Percentiles rank a stretch among this genome's conserved stretches.
These are phyloP conservation scores for Colletotrichum lini DNA, from an alignment of 2,329 filamentous ascomycete species.

Conservation along the genomic window DNA sequence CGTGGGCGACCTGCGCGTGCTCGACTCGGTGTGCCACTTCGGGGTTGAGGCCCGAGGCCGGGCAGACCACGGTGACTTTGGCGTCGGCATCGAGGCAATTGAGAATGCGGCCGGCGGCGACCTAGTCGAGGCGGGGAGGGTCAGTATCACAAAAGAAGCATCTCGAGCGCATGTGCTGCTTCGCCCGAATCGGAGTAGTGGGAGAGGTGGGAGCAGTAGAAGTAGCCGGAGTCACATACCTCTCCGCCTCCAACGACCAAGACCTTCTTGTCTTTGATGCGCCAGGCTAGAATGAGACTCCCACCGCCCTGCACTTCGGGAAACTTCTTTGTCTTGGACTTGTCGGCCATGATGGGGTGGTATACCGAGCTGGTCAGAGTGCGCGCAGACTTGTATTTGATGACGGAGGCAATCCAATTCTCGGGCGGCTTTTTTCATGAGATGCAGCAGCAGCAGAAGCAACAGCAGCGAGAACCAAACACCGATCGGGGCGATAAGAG, in stretches of 20 bases:
- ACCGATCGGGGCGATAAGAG: conserved; percentile 24
- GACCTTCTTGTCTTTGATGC: conserved; percentile 89
- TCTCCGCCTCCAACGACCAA: conserved; percentile 97
- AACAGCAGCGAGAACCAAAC: neutral
- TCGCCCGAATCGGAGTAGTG: neutral
- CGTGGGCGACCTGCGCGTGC: conserved; percentile 81
- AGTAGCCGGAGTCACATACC: conserved; percentile 65
- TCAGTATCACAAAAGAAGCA: conserved; percentile 5
- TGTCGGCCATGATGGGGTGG: conserved; percentile 34
- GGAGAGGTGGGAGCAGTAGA: neutral
- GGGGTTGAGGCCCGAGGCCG: conserved; percentile 83
- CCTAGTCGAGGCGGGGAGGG: conserved; percentile 65
- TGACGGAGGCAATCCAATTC: conserved; percentile 25
- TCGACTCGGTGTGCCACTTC: conserved; percentile 89
- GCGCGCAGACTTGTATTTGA: neutral
- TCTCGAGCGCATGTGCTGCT: neutral
- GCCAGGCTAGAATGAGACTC: conserved; percentile 96
- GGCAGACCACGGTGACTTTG: conserved; percentile 87
- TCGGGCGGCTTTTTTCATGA: conserved; percentile 28
- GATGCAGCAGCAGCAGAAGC: neutral
- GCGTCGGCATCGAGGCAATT: conserved; percentile 97
- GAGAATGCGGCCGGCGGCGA: conserved; percentile 93
- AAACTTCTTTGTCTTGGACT: conserved; percentile 64
- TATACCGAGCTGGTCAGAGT: neutral
- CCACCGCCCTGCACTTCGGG: conserved; percentile 90